phyloP scores from a whole-genome alignment of 306 rosid species.

The Ormosia semicastrata region DNA sequence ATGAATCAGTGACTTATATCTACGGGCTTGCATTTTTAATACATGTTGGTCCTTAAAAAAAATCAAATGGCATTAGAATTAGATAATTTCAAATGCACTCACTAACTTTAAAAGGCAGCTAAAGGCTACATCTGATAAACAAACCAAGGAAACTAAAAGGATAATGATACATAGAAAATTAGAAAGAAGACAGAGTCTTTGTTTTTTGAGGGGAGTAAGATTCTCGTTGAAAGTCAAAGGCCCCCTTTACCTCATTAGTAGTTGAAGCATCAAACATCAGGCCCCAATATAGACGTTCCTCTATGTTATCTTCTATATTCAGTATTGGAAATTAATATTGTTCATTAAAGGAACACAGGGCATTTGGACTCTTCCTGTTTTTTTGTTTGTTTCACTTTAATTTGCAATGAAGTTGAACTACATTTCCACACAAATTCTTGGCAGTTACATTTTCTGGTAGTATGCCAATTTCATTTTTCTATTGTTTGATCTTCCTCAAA shows the following conservation, averaged over 20 bases:
- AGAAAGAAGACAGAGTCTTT: background rate
- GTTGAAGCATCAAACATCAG: conserved; percentile 40
- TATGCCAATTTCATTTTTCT: background rate
- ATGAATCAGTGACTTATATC: background rate
- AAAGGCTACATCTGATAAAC: conserved; percentile 19
- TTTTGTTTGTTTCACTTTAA: background rate
- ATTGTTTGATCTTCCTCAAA: background rate
- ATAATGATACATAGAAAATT: conserved; percentile 18
- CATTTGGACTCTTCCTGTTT: background rate
- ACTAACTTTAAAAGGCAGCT: conserved; percentile 18
- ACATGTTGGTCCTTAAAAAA: background rate
- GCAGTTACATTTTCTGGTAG: background rate
- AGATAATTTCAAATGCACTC: background rate
- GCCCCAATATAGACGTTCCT: background rate
- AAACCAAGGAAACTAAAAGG: background rate
- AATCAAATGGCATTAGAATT: background rate
- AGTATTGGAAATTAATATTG: background rate
- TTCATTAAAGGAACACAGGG: background rate
- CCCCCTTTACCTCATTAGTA: conserved; percentile 6
- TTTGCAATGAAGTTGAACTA: too few relatives aligned
- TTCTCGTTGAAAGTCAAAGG: conserved; percentile 29
- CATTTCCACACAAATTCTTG: background rate
- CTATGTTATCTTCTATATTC: background rate
- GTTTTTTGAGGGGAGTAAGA: conserved; percentile 15
- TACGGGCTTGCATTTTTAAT: background rate